Base-by-base conservation (phyloP, 805 yeast species). In the Yamadazyma ubonensis region DNA sequence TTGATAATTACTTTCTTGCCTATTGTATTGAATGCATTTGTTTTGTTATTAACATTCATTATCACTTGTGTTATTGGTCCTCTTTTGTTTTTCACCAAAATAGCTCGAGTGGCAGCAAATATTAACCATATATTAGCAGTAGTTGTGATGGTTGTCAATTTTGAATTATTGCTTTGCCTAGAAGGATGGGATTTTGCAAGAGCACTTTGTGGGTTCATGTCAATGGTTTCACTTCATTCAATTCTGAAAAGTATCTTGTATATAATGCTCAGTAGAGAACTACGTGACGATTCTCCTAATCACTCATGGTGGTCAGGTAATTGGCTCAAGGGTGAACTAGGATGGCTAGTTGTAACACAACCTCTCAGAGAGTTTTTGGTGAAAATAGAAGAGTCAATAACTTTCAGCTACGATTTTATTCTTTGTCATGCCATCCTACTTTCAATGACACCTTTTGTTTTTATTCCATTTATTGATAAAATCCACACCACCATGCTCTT, bases 241-340 rank as follows among this genome's bases (percentile, higher is more conserved):
- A 47, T 63, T 1, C 27, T 73, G 5, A 32, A 35, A 8, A 34
- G 38, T 23, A 51, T 65, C 22, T 63, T 64, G 27, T 45, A 61
- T 4, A 54, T 62, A 2, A 54, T 63, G 22, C 48, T 75, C 15
- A 65, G 75, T 1, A 55, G 73, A 41, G 81, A 76, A 46, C 49
- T 69, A 36, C 56, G 54, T 21, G 67, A 60, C 17, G 73, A 71
- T 44, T 48, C 52, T 30, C 49, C 71, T 1, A 73, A 75, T 42
- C 44, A 62, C 27, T 71, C 76, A 0, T 76, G 79, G 79, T 76
- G 79, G 79, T 67, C 78, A 1, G 80, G 79, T 0, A 64, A 61
- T 35, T 75, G 79, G 79, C 44, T 63, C 15, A 51, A 48, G 3
- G 54, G 62, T 18, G 70, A 66, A 3, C 44, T 68, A 9, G 75